Base-by-base conservation (phyloP, 2,329 filamentous ascomycete species). In the Cercospora janseana region DNA sequence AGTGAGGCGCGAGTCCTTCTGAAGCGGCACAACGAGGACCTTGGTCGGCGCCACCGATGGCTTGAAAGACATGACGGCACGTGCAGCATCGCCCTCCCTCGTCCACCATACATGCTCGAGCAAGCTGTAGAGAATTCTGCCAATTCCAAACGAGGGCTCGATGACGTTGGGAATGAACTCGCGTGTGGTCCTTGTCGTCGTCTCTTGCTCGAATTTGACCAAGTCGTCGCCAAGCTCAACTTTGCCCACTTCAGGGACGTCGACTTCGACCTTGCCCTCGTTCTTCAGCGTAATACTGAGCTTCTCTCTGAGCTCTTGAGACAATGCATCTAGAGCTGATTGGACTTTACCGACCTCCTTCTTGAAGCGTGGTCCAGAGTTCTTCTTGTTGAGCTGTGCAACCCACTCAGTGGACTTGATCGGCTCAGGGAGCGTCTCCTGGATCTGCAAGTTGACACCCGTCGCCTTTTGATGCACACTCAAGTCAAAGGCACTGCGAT, bases 51-150 rank as follows among this genome's bases (percentile, higher is more conserved):
- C 90, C 45, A 96, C 80, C 0, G 81, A 78, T 4, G 84, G 80
- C 66, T 85, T 81, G 76, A 90, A 88, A 6, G 84, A 88, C 54
- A 90, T 76, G 41, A 88, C 79, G 72, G 87, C 86, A 68, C 91
- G 87, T 46, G 89, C 85, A 69, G 93, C 90, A 60, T 92, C 87
- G 56, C 81, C 84, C 59, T 83, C 85, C 58, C 93, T 87, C 46
- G 85, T 88, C 92, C 93, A 98, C 80, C 91, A 98, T 69, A 81
- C 84, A 73, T 98, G 93, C 75, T 98, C 93, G 67, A 95, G 87
- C 64, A 98, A 75, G 54, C 87, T 85, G 76, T 95, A 97, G 51
- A 97, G 76, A 56, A 97, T 96, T 63, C 92, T 83, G 53, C 92
- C 93, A 65, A 97, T 95, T 77, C 92, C 92, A 64, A 97, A 98